Base-by-base conservation (phyloP, 164 flowering plant genomes). In the Buxus sempervirens region DNA sequence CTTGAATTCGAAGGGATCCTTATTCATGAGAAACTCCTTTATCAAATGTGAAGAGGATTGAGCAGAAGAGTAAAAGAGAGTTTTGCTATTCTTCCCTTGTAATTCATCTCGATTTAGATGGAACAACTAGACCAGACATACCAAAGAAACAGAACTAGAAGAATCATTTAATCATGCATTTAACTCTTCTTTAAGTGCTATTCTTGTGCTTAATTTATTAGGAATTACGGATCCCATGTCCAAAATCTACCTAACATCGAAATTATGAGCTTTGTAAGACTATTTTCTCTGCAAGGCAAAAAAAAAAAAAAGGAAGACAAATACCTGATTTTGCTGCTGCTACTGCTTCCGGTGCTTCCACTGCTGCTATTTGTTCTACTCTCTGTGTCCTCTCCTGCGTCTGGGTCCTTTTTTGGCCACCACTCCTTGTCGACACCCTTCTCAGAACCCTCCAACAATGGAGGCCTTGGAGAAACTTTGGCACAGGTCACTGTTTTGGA, bases 381-480 rank as follows among this genome's bases (percentile, higher is more conserved):
- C 0, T 61, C 67, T 15, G 67, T 55, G 38, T 60, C 32, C 48
- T 63, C 70, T 25, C 63, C 72, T 32, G 63, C 60, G 19, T 55
- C 69, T 22, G 73, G 57, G 51, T 70, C 65, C 48, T 62, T 76
- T 54, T 69, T 78, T 63, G 72, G 78, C 84, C 77, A 81, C 84
- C 82, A 73, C 58, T 81, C 81, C 64, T 71, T 78, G n/a, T 78
- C 71, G 0, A 26, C 61, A 20, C 55, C 69, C 14, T 65, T 76
- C 38, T 75, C 76, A 14, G 75, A 36, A 58, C 63, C 82, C 63
- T 63, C 69, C 13, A 67, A 60, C 18, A 53, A 18, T n/a, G 54
- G 64, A n/a, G 84, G 64, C 65, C 56, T 70, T 13, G 81, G 77
- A 15, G 77, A 72, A 56, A 80, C 71, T 72, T 76, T 85, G 0